Conservation (phyloP, 257 asterid genomes). For the Fraxinus americana region DNA sequence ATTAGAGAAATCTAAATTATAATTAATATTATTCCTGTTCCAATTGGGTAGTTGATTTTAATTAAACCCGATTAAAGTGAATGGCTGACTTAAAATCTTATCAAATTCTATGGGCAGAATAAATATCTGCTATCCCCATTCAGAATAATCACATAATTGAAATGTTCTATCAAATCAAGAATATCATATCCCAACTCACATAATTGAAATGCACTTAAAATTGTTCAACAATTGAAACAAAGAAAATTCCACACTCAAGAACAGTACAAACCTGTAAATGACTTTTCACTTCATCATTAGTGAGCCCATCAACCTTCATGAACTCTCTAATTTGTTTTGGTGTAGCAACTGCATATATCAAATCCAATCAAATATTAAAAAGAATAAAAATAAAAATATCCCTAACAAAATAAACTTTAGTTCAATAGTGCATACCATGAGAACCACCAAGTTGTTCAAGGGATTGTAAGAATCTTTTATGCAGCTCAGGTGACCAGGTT, state of each 20-base stretch:
- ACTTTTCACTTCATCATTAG: conserved; percentile 86
- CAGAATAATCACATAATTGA: neutral
- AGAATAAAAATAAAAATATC: neutral
- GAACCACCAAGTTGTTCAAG: conserved; percentile 87
- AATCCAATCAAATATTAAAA: neutral
- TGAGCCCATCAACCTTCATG: conserved; percentile 84
- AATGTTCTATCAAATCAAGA: neutral
- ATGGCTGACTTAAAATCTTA: too few relatives aligned
- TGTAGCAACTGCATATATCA: conserved; percentile 24
- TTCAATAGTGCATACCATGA: too few relatives aligned
- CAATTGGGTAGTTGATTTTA: too few relatives aligned
- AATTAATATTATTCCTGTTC: too few relatives aligned
- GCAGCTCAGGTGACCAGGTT: conserved; percentile 81
- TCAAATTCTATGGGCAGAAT: too few relatives aligned
- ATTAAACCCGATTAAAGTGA: too few relatives aligned
- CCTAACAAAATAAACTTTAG: neutral
- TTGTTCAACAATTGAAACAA: neutral
- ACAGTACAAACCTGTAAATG: conserved; percentile 68
- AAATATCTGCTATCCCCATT: neutral
- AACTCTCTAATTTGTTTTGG: too few relatives aligned
- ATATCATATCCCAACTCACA: neutral
- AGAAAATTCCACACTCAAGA: neutral
- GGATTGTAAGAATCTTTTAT: conserved; percentile 61
- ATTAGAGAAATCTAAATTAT: too few relatives aligned
- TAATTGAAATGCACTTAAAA: conserved; percentile 7